Evolutionary conservation across 495 filamentous ascomycete genomes (phyloP).

Genomic region (Penicillium salamii): DNA sequence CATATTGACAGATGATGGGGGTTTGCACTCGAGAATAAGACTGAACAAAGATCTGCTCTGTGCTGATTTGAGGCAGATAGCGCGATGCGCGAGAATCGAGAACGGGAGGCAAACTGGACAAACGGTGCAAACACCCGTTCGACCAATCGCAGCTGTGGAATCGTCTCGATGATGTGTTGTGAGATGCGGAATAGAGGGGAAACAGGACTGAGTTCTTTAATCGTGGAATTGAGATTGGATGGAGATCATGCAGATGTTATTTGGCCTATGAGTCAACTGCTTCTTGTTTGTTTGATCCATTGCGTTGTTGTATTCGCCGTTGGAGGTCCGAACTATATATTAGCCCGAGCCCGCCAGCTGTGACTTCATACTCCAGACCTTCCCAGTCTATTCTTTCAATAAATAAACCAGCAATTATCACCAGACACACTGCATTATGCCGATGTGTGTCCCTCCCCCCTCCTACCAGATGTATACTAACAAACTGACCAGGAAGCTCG

Average conservation of each 20-base stretch:
- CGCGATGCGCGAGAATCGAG: neutral
- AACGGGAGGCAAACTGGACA: constrained; percentile 34
- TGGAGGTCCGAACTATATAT: neutral
- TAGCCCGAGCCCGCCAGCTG: neutral
- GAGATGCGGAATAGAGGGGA: neutral
- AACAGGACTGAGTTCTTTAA: constrained; percentile 2
- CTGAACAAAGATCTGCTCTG: neutral
- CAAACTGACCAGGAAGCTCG: constrained; percentile 36
- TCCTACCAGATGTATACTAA: neutral
- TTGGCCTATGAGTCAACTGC: neutral
- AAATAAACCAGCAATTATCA: no score
- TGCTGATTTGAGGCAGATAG: neutral
- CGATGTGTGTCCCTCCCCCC: constrained; percentile 18
- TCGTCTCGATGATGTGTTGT: constrained; percentile 21
- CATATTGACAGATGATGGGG: constrained; percentile 27
- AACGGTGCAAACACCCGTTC: constrained; percentile 31
- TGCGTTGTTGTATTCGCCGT: neutral
- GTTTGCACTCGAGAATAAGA: neutral
- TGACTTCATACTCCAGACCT: no score
- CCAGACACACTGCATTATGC: constrained; percentile 11
- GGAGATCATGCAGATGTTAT: neutral
- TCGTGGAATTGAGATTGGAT: constrained; percentile 3
- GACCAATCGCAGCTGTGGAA: constrained; percentile 18
- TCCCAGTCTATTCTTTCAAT: no score
- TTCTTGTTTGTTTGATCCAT: constrained; percentile 2